Evolutionary conservation across 2,329 filamentous ascomycete species (phyloP).

Genomic region (Penicillium sp.): DNA sequence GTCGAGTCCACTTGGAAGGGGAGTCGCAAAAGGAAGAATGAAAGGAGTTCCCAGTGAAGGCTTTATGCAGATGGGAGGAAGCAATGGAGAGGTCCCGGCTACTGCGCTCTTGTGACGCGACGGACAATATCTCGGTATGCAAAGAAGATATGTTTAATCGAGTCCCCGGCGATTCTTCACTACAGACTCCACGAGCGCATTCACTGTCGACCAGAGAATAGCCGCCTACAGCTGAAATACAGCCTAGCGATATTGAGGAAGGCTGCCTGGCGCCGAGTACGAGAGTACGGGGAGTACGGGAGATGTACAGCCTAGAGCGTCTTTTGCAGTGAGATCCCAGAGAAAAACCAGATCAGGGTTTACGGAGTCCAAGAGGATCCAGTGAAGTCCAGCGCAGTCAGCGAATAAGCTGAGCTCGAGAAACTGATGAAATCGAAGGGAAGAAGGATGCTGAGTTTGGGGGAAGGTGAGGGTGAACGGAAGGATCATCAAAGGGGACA

Average conservation of each 20-base stretch:
- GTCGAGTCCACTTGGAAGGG: not conserved
- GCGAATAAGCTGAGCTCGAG: conserved; percentile 1
- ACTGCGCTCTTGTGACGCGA: conserved; percentile 3
- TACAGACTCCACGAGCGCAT: conserved; percentile 38
- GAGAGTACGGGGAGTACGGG: conserved; percentile 31
- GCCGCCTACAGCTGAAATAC: conserved; percentile 42
- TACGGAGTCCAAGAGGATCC: conserved; percentile 23
- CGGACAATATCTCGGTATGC: conserved; percentile 1
- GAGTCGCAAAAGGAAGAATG: not conserved
- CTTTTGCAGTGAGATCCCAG: conserved; percentile 19
- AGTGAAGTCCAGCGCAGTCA: conserved; percentile 4
- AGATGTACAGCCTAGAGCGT: conserved; percentile 33
- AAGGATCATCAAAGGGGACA: conserved; percentile 12
- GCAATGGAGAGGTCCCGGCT: conserved; percentile 12
- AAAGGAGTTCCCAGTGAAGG: not conserved
- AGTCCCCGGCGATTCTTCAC: conserved; percentile 32
- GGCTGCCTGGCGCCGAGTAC: conserved; percentile 34
- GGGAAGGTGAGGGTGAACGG: conserved; percentile 10
- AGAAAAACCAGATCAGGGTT: conserved; percentile 20
- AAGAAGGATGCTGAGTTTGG: conserved; percentile 13
- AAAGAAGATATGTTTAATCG: conserved; percentile 26
- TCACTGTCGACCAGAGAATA: conserved; percentile 31
- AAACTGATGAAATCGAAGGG: conserved; percentile 10
- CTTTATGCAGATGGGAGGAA: conserved; percentile 6
- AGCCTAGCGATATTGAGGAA: conserved; percentile 34